phyloP scores from a whole-genome alignment of 1,139 yeast species.

The Magnusiomyces suaveolens region DNA sequence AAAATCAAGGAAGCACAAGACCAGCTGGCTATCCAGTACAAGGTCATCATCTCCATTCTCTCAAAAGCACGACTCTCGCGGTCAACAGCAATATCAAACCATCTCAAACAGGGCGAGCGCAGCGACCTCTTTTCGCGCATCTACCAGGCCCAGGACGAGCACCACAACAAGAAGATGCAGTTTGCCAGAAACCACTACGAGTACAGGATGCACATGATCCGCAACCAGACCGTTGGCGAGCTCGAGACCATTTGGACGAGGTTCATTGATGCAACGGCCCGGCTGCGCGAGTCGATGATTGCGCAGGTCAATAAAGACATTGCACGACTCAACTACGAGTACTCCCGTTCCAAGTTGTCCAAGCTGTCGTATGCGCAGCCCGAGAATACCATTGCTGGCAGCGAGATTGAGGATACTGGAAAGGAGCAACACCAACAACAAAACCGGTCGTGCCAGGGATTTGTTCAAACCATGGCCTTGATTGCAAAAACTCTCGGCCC shows the following conservation, averaged over 20 bases:
- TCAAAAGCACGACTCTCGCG: not conserved
- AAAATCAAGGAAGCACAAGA: conserved; percentile 1
- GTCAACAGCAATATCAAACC: not conserved
- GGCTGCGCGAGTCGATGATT: conserved; percentile 1
- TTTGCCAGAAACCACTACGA: not conserved
- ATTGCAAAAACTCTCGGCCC: not conserved
- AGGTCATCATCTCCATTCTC: not conserved
- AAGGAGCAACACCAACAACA: not conserved
- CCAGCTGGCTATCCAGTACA: not conserved
- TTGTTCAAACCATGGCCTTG: not conserved
- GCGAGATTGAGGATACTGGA: not conserved
- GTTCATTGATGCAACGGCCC: not conserved
- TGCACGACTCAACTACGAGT: not conserved
- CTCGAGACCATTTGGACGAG: not conserved
- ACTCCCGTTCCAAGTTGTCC: not conserved
- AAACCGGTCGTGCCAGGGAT: not conserved
- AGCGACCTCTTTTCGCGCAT: not conserved
- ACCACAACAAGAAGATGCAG: not conserved
- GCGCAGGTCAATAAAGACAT: not conserved
- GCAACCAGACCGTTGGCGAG: not conserved
- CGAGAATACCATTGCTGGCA: too few relatives aligned
- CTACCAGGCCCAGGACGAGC: not conserved
- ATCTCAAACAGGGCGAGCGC: not conserved
- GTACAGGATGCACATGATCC: conserved; percentile 1
- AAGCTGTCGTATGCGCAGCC: not conserved